Percentiles rank a stretch among this genome's conserved stretches.
These are phyloP conservation scores for Vararia minispora DNA, from an alignment of 768 basidiomycete genomes.

Conservation along the genomic window DNA sequence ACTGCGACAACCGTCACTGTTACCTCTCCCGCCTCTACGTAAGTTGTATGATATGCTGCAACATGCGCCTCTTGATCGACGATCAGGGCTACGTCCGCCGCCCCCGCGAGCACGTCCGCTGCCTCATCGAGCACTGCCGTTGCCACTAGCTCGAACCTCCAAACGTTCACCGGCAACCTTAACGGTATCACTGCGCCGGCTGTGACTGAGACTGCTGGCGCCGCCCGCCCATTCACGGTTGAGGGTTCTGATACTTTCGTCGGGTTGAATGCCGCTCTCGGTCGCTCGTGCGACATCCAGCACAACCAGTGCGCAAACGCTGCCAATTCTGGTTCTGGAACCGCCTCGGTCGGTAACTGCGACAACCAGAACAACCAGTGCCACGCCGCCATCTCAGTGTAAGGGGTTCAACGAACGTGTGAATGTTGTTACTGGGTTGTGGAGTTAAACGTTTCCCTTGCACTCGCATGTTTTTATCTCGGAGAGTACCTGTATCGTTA, in stretches of 20 bases:
- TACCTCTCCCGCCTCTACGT: conserved; percentile 6
- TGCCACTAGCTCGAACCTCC: conserved; percentile 26
- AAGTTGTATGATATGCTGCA: neutral
- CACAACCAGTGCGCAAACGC: conserved; percentile 43
- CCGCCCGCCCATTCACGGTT: conserved; percentile 27
- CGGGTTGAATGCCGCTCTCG: conserved; percentile 36
- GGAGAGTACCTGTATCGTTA: too few species aligned
- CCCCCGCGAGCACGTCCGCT: conserved; percentile 8
- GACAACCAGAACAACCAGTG: conserved; percentile 21
- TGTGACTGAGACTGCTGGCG: neutral
- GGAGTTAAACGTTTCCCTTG: too few species aligned
- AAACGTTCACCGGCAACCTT: conserved; percentile 41
- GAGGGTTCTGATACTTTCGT: conserved; percentile 33
- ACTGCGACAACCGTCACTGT: conserved; percentile 16
- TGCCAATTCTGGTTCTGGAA: conserved; percentile 31
- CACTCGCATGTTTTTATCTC: too few species aligned
- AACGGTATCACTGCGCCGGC: conserved; percentile 11
- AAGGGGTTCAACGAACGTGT: too few species aligned
- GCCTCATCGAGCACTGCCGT: conserved; percentile 6
- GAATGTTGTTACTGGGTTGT: too few species aligned
- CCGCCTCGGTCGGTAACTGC: conserved; percentile 27
- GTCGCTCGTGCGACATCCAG: conserved; percentile 48
- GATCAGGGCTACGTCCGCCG: conserved; percentile 10
- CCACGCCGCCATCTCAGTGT: conserved; percentile 15
- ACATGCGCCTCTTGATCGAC: neutral